A percentile compares a stretch with the other conserved stretches of the same genome.
phyloP scores from a whole-genome alignment of 163 green algal genomes.

The Prototheca wickerhamii region DNA sequence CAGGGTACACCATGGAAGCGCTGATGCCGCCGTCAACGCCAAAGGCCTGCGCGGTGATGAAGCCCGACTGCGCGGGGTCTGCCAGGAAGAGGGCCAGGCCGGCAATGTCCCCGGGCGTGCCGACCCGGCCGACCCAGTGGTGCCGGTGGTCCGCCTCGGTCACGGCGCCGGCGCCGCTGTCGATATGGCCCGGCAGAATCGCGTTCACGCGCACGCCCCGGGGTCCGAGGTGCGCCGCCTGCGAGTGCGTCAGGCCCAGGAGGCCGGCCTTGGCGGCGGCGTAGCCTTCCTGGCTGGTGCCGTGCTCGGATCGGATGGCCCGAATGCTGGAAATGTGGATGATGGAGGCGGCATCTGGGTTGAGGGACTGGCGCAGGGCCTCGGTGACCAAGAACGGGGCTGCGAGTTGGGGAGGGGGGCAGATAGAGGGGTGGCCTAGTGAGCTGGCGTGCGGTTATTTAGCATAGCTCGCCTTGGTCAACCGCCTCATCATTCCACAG shows the following conservation, averaged over 20 bases:
- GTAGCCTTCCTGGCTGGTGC: constrained; percentile 35
- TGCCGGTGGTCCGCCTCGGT: constrained; percentile 33
- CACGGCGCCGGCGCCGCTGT: constrained; percentile 28
- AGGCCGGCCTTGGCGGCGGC: constrained; percentile 43
- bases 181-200: constrained; percentile 47
- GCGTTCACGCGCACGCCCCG: constrained; percentile 31
- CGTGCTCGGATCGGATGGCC: constrained; percentile 1
- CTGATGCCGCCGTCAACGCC: constrained; percentile 35
- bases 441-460: too few relatives aligned
- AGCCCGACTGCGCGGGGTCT: constrained; percentile 22
- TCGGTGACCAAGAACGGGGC: constrained; percentile 36
- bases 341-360: constrained; percentile 23
- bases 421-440: not conserved
- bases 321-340: constrained; percentile 43
- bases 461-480: too few relatives aligned
- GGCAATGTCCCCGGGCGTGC: constrained; percentile 32
- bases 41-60: constrained; percentile 47
- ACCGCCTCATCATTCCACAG: not conserved
- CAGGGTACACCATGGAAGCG: constrained; percentile 33
- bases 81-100: constrained; percentile 40
- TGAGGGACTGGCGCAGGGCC: constrained; percentile 25
- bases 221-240: constrained; percentile 11
- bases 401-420: not conserved
- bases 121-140: constrained; percentile 40
- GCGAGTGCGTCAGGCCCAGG: constrained; percentile 45